Percentiles rank a stretch among this genome's conserved stretches.
Conservation (phyloP, 768 basidiomycete species). For the Lyophyllum shimeji region DNA sequence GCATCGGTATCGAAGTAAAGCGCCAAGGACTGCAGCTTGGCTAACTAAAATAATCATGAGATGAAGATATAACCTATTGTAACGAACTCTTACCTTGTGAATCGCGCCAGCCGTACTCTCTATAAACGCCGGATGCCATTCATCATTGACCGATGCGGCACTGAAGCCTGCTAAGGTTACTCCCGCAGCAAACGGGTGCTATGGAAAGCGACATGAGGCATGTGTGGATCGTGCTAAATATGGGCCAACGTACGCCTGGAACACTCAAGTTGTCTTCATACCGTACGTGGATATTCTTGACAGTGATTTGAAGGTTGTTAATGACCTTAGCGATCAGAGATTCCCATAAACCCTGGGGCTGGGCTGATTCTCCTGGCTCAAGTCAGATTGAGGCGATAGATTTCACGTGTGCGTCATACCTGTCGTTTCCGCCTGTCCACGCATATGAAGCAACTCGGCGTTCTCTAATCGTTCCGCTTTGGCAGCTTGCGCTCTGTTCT, state of each 20-base stretch:
- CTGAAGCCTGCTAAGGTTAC: slow-evolving; percentile 86
- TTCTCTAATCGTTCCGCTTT: slow-evolving; percentile 89
- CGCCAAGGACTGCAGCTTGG: slow-evolving; percentile 82
- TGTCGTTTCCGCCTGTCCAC: slow-evolving; percentile 50
- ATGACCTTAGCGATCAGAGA: slow-evolving; percentile 87
- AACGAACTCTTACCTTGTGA: slow-evolving; percentile 65
- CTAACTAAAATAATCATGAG: slow-evolving; percentile 51
- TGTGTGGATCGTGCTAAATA: background rate
- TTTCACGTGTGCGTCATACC: slow-evolving; percentile 34
- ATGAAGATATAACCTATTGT: background rate
- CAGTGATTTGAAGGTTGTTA: slow-evolving; percentile 94
- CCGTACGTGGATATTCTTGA: slow-evolving; percentile 93
- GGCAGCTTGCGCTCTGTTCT: slow-evolving; percentile 72
- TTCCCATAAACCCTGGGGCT: slow-evolving; percentile 82
- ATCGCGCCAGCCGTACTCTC: slow-evolving; percentile 84
- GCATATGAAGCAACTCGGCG: slow-evolving; percentile 80
- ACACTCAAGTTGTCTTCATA: slow-evolving; percentile 96
- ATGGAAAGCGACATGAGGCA: slow-evolving; percentile 6
- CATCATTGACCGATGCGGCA: slow-evolving; percentile 83
- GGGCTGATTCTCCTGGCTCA: slow-evolving; percentile 49
- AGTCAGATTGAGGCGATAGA: background rate
- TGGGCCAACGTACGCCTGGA: slow-evolving; percentile 68
- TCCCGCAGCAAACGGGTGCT: slow-evolving; percentile 96
- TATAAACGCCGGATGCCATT: slow-evolving; percentile 91
- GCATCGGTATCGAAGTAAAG: slow-evolving; percentile 96